phyloP scores from a whole-genome alignment of 768 basidiomycete genomes.

The Gloeopeniophorella convolvens region DNA sequence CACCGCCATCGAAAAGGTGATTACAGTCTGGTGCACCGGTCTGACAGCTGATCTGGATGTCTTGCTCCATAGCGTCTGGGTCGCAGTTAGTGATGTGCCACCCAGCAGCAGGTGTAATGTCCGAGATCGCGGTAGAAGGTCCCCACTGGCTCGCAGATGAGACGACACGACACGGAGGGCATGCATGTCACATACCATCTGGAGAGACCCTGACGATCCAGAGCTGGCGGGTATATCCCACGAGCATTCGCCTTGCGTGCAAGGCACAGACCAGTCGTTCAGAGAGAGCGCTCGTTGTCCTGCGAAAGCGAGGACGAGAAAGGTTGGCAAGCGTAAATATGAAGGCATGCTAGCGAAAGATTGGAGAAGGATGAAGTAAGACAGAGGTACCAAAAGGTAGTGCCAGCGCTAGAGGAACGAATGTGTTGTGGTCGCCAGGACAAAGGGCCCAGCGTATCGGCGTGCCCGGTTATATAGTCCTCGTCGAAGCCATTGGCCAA shows the following conservation, averaged over 20 bases:
- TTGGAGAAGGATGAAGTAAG: background rate
- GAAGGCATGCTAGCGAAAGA: background rate
- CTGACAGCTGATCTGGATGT: slow-evolving; percentile 5
- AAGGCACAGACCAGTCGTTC: slow-evolving; percentile 14
- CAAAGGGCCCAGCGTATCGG: too few species aligned
- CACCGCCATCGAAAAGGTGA: slow-evolving; percentile 18
- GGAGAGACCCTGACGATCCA: background rate
- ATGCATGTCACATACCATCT: slow-evolving; percentile 10
- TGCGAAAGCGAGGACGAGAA: background rate
- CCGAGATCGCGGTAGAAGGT: slow-evolving; percentile 7
- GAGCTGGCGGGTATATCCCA: slow-evolving; percentile 4
- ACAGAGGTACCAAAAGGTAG: too few species aligned
- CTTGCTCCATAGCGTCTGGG: background rate
- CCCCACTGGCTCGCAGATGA: slow-evolving; percentile 4
- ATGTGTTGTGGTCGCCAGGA: too few species aligned
- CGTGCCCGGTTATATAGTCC: too few species aligned
- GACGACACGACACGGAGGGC: background rate
- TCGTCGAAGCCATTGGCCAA: too few species aligned
- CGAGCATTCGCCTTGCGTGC: slow-evolving; percentile 6
- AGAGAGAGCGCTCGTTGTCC: background rate
- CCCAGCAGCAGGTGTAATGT: slow-evolving; percentile 7
- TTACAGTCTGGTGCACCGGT: slow-evolving; percentile 5
- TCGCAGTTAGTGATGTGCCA: slow-evolving; percentile 9
- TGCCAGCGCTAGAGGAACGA: too few species aligned
- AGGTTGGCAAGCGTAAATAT: background rate